Base-by-base conservation (phyloP, 2,329 filamentous ascomycete species). In the Hymenoscyphus infarciens region DNA sequence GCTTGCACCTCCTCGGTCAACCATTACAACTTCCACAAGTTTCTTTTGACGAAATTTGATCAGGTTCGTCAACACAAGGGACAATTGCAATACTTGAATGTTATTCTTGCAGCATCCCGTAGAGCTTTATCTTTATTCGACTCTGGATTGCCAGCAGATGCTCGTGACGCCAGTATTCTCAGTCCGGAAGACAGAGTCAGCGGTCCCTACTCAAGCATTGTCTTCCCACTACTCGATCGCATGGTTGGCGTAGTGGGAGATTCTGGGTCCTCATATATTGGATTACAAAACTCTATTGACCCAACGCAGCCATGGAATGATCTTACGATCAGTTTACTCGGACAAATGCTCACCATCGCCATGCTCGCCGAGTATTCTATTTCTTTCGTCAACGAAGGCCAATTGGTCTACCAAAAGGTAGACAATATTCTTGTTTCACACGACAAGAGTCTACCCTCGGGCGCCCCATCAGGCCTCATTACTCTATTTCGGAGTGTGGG, bases 111-210 rank as follows among this genome's bases (percentile, higher is more conserved):
- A 39, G 62, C 69, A 13, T 64, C 73, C 16, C 67, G 61, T n/a
- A 60, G 64, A 22, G 67, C 63, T 27, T 45, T 73, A 5, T 45
- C 61, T 15, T 35, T 65, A 1, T 74, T 73, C 55, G 71, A 74
- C 15, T 10, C 38, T 25, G 22, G 3, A 31, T 38, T 59, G n/a
- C 15, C 38, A 15, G 31, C 38, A 49, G 39, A 38, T 38, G 19
- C 38, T 52, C 45, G 57, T 31, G 39, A 59, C 27, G 39, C n/a
- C 16, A 8, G 7, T 3, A 52, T 59, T 49, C 16, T 31, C 19
- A 49, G 29, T 19, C 38, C 39, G 27, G 25, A 49, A 31, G 57
- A 59, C 38, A 33, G 35, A 52, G 29, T 8, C 22, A 19, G n/a
- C 22, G 53, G 39, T 7, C 35, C 54, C n/a, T 55, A 57, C 31